Conservation (phyloP, 768 basidiomycete species). For the Termitomyces sp. region DNA sequence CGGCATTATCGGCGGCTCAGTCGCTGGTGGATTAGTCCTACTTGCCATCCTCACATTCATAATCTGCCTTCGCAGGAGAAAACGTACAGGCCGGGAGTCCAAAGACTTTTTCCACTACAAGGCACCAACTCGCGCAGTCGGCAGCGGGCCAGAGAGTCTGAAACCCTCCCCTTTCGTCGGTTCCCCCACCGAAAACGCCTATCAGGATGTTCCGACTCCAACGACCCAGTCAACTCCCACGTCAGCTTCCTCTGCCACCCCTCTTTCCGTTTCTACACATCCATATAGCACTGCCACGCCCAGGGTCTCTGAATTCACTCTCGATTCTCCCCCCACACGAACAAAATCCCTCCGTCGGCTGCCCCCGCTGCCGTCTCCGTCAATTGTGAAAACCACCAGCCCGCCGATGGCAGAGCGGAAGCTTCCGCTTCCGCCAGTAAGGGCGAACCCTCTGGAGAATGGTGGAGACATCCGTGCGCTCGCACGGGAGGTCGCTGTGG, state of each 20-base stretch:
- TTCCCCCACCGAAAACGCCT: not conserved
- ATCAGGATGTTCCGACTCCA: not conserved
- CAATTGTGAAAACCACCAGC: not conserved
- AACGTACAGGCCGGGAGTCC: slow-evolving; percentile 4
- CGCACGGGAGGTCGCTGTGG: slow-evolving; percentile 22
- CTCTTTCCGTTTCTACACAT: not conserved
- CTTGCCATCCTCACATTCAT: slow-evolving; percentile 5
- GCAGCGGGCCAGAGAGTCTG: not conserved
- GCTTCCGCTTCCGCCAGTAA: not conserved
- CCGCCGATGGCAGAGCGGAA: not conserved
- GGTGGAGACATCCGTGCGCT: slow-evolving; percentile 18
- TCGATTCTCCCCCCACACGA: not conserved
- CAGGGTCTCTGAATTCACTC: not conserved
- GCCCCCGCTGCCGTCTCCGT: not conserved
- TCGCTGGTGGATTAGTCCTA: slow-evolving; percentile 14
- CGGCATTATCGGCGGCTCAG: slow-evolving; percentile 18
- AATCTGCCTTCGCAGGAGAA: slow-evolving; percentile 4
- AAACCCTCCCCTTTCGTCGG: not conserved
- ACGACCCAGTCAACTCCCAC: not conserved
- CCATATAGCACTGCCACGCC: not conserved
- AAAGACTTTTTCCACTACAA: slow-evolving; percentile 14
- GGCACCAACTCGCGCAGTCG: slow-evolving; percentile 2
- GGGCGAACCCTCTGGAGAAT: not conserved
- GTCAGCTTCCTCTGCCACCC: not conserved
- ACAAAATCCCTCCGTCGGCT: not conserved